Base-by-base conservation (phyloP, 106 monocot species). In the Dendrobium nobile region DNA sequence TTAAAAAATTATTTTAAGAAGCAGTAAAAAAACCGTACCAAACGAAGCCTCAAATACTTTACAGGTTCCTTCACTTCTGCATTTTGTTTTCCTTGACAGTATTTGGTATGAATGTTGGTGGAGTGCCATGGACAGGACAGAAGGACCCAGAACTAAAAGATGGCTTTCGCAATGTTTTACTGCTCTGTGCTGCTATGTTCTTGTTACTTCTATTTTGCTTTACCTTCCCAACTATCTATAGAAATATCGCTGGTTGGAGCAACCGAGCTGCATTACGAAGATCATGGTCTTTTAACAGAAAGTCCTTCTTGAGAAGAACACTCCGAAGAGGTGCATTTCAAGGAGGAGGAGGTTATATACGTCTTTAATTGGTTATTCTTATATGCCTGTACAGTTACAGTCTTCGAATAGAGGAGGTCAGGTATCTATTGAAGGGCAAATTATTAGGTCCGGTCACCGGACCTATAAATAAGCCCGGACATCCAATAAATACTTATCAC, bases 61-160 rank as follows among this genome's bases (percentile, higher is more conserved):
- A 19, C 41, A 13, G 31, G 5, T 43, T 77, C 5, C 9, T 75
- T 78, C 1, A 24, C 11, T 33, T 56, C 7, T 51, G 10, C 18
- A 51, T 20, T 47, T 44, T 28, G 42, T 77, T 55, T 11, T 59
- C 28, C 43, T n/a, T 75, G 73, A n/a, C 90, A 97, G 96, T 98
- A 31, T 98, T 98, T 72, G 97, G 97, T 26, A 98, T 98, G 97
- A 98, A 98, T 75, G 97, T 98, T 27, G 97, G 94, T 8, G 94
- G 97, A 33, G 94, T 98, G 16, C 97, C 97, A 73, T 97, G 97
- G 97, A 94, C 97, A 44, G 84, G 83, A 31, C 91, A 93, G 78
- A 88, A 80, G n/a, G 79, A 85, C 45, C 94, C 93, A 10, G 56
- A 54, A 44, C 22, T 88, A 19, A 82, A 86, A 59, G 83, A 92